A percentile compares a stretch with the other conserved stretches of the same genome.
Evolutionary conservation across 2,329 filamentous ascomycete species (phyloP).

Genomic region (Podosphaera xanthii): DNA sequence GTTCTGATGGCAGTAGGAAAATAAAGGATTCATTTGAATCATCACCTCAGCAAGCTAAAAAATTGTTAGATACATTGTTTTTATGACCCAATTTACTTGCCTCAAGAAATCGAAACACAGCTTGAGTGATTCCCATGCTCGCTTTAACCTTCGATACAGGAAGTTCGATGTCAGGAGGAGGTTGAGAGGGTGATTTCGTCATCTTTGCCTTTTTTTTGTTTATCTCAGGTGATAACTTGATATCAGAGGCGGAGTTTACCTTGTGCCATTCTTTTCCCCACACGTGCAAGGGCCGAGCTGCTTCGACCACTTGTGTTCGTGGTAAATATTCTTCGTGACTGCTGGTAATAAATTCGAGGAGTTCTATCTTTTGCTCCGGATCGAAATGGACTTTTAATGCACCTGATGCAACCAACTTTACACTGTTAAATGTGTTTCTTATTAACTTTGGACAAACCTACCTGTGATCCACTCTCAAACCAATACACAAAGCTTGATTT

Average conservation of each 20-base stretch:
- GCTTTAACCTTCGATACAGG: slow-evolving; percentile 32
- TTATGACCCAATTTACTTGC: slow-evolving; percentile 16
- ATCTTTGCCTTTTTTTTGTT: slow-evolving; percentile 40
- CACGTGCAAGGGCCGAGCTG: slow-evolving; percentile 35
- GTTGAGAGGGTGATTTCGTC: slow-evolving; percentile 33
- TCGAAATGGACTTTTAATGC: slow-evolving; percentile 62
- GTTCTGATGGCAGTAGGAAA: slow-evolving; percentile 32
- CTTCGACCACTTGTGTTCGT: slow-evolving; percentile 37
- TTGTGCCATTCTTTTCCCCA: slow-evolving; percentile 45
- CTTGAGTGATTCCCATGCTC: slow-evolving; percentile 34
- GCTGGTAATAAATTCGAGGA: slow-evolving; percentile 59
- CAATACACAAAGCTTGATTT: slow-evolving; percentile 72
- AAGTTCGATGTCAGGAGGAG: slow-evolving; percentile 38
- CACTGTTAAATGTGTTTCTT: slow-evolving; percentile 12
- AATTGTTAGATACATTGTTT: slow-evolving; percentile 10
- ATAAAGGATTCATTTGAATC: slow-evolving; percentile 42
- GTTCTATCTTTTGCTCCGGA: slow-evolving; percentile 54
- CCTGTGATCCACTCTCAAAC: slow-evolving; percentile 65
- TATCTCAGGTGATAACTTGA: slow-evolving; percentile 39
- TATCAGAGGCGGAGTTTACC: slow-evolving; percentile 29
- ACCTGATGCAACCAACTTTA: slow-evolving; percentile 53
- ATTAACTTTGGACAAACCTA: slow-evolving; percentile 21
- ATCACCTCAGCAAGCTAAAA: slow-evolving; percentile 39
- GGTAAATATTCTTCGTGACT: slow-evolving; percentile 69
- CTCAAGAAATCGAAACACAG: slow-evolving; percentile 42